Evolutionary conservation across 345 rosid species (phyloP).

Genomic region (Rhodamnia argentea): DNA sequence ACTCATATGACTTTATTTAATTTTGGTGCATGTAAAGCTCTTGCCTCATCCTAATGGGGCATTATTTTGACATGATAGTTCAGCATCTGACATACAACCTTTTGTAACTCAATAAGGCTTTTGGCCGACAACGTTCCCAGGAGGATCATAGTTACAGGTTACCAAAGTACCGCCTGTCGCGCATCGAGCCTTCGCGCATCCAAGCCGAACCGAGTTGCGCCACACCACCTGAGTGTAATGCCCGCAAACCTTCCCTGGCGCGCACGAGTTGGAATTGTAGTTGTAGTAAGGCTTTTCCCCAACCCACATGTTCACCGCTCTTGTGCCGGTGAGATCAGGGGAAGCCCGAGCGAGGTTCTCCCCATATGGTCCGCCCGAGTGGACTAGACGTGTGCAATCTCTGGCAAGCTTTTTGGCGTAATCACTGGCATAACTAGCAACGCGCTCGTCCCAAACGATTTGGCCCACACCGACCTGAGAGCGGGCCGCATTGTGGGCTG

Average conservation of each 20-base stretch:
- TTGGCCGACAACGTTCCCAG: not conserved
- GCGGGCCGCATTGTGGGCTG: conserved; percentile 19
- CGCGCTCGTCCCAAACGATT: conserved; percentile 19
- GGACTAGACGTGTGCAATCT: conserved; percentile 17
- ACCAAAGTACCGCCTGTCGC: conserved; percentile 1
- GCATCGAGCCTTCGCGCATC: conserved; percentile 3
- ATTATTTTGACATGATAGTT: not conserved
- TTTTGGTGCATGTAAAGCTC: not conserved
- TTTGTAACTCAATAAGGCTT: not conserved
- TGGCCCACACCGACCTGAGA: conserved; percentile 12
- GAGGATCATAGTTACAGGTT: conserved; percentile 19
- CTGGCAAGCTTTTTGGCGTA: conserved; percentile 10
- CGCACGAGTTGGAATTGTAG: conserved; percentile 2
- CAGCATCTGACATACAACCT: not conserved
- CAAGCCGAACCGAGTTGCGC: conserved; percentile 1
- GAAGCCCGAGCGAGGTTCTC: not conserved
- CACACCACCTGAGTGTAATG: conserved; percentile 15
- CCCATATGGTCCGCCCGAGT: not conserved
- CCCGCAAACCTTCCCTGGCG: not conserved
- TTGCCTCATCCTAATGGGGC: not conserved
- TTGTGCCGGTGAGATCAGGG: not conserved
- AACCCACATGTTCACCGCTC: not conserved
- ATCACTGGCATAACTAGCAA: conserved; percentile 21
- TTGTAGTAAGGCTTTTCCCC: not conserved
- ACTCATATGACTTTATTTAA: not conserved